These are phyloP conservation scores for Suillus clintonianus DNA, from an alignment of 768 basidiomycete genomes.

Conservation along the genomic window DNA sequence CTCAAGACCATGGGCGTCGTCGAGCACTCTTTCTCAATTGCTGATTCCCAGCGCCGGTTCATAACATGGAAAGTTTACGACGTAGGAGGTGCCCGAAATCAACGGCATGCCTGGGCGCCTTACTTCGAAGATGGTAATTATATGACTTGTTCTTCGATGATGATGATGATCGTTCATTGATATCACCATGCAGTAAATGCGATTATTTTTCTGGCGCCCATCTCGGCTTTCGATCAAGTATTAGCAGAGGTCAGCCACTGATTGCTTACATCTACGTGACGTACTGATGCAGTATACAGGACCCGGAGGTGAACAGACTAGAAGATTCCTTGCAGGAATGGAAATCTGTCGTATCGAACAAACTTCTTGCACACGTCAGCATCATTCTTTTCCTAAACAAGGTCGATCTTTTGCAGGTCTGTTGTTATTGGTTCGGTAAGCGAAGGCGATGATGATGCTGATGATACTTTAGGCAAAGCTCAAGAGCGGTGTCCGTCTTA, in stretches of 20 bases:
- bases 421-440: conserved; percentile 11
- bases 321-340: conserved; percentile 80
- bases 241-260: conserved; percentile 61
- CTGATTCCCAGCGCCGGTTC: conserved; percentile 53
- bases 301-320: conserved; percentile 70
- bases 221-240: conserved; percentile 86
- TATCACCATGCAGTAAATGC: conserved; percentile 61
- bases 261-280: conserved; percentile 9
- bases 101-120: conserved; percentile 85
- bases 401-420: conserved; percentile 71
- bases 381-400: conserved; percentile 85
- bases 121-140: conserved; percentile 79
- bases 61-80: conserved; percentile 85
- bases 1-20: conserved; percentile 82
- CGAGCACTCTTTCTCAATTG: conserved; percentile 75
- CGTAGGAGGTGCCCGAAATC: conserved; percentile 79
- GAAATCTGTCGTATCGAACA: conserved; percentile 73
- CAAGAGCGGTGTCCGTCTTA: conserved; percentile 71
- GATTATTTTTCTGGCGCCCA: conserved; percentile 87
- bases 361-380: conserved; percentile 70
- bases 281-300: conserved; percentile 42
- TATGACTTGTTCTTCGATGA: conserved; percentile 1
- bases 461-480: conserved; percentile 59
- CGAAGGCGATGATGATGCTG: conserved; percentile 1
- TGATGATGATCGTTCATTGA: conserved; percentile 4